A percentile compares a stretch with the other conserved stretches of the same genome.
phyloP scores from a whole-genome alignment of 441 rosid genomes.

The Arabidopsis hybrid region DNA sequence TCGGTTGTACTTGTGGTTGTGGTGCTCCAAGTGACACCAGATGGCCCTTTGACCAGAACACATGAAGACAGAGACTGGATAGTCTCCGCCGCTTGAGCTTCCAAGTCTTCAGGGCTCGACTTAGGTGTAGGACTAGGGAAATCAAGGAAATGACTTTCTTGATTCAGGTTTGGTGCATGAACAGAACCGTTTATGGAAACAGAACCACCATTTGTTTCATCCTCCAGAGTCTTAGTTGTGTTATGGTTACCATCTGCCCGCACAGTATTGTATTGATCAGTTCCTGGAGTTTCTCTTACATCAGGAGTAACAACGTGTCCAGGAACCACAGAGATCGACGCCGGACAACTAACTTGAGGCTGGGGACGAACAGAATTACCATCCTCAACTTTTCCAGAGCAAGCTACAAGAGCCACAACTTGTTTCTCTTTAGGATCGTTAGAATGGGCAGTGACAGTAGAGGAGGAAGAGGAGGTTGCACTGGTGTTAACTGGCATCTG shows the following conservation, averaged over 20 bases:
- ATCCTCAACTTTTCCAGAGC: constrained; percentile 48
- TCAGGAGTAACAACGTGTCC: constrained; percentile 34
- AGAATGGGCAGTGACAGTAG: constrained; percentile 48
- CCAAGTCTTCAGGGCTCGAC: constrained; percentile 55
- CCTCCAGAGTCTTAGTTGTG: constrained; percentile 18
- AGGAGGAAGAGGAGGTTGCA: constrained; percentile 52
- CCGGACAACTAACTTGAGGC: constrained; percentile 44
- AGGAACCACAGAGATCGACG: constrained; percentile 32
- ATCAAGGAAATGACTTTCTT: constrained; percentile 60
- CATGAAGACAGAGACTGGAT: constrained; percentile 61
- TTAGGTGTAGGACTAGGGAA: constrained; percentile 57
- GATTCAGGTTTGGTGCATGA: constrained; percentile 51
- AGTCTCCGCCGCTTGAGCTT: constrained; percentile 56
- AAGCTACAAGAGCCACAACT: constrained; percentile 42
- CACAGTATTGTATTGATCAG: constrained; percentile 37
- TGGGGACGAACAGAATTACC: constrained; percentile 48
- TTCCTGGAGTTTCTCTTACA: constrained; percentile 35
- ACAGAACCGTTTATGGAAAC: constrained; percentile 42
- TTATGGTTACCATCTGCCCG: constrained; percentile 26
- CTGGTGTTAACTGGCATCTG: constrained; percentile 49
- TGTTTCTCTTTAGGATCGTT: constrained; percentile 48
- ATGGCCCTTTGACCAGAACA: constrained; percentile 56
- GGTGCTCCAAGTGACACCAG: constrained; percentile 81
- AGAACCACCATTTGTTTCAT: constrained; percentile 46
- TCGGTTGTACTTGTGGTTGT: constrained; percentile 40